A percentile compares a stretch with the other conserved stretches of the same genome.
Conservation (phyloP, 768 basidiomycete genomes). For the Panaeolus papilionaceus region DNA sequence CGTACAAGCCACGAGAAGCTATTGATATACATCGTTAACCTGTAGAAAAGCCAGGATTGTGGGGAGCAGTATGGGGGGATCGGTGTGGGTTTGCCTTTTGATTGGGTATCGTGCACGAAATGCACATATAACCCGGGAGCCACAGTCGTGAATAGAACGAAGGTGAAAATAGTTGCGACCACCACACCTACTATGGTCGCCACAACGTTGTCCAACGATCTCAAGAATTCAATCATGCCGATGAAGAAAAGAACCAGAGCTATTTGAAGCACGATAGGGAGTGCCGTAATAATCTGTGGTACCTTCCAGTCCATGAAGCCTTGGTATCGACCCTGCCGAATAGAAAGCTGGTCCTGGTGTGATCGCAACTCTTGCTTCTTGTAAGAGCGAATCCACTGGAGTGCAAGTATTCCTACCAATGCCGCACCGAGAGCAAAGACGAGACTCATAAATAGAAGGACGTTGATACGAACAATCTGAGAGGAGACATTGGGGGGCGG, state of each 20-base stretch:
- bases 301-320: conserved; percentile 29
- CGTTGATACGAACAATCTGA: conserved; percentile 28
- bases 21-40: background rate
- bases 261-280: conserved; percentile 27
- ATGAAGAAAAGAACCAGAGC: conserved; percentile 30
- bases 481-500: conserved; percentile 19
- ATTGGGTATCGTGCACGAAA: conserved; percentile 14
- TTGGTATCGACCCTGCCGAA: conserved; percentile 31
- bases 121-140: conserved; percentile 22
- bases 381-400: conserved; percentile 34
- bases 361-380: conserved; percentile 24
- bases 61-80: conserved; percentile 28
- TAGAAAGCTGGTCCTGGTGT: conserved; percentile 24
- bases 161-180: conserved; percentile 21
- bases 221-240: conserved; percentile 29
- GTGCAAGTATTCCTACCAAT: conserved; percentile 33
- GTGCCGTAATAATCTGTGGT: conserved; percentile 23
- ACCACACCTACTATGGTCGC: conserved; percentile 24
- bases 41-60: conserved; percentile 22
- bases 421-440: conserved; percentile 33
- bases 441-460: conserved; percentile 38
- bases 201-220: conserved; percentile 24
- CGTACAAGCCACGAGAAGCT: background rate
- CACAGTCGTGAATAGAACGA: conserved; percentile 24
- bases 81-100: conserved; percentile 8